Conservation (phyloP, 768 basidiomycete genomes). For the Psilocybe tampanensis region DNA sequence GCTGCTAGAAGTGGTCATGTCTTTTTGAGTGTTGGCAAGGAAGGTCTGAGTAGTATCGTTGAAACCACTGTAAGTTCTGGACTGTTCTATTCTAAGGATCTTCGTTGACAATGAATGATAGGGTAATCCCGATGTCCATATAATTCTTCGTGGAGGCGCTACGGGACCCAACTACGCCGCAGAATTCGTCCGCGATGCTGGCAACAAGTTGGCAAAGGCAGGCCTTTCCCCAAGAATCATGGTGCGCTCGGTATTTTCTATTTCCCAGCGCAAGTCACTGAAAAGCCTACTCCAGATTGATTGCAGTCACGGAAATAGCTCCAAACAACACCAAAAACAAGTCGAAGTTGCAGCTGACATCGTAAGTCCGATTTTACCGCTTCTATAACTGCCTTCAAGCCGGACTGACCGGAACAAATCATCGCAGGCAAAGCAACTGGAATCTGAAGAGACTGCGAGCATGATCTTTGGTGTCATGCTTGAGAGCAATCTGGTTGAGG, state of each 20-base stretch:
- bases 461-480: constrained; percentile 95
- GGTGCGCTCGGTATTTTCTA: constrained; percentile 46
- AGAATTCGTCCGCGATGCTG: constrained; percentile 77
- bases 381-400: neutral
- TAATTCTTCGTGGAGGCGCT: constrained; percentile 91
- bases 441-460: constrained; percentile 66
- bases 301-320: constrained; percentile 96
- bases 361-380: constrained; percentile 44
- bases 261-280: constrained; percentile 6
- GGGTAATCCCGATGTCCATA: constrained; percentile 92
- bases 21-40: constrained; percentile 96
- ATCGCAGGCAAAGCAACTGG: constrained; percentile 70
- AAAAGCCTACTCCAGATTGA: constrained; percentile 62
- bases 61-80: constrained; percentile 75
- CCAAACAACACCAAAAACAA: constrained; percentile 90
- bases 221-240: constrained; percentile 81
- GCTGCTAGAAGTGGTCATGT: constrained; percentile 91
- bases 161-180: constrained; percentile 88
- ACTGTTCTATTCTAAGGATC: constrained; percentile 1
- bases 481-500: constrained; percentile 88
- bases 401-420: neutral
- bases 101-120: constrained; percentile 25
- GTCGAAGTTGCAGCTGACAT: constrained; percentile 89
- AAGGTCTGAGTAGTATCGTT: constrained; percentile 91
- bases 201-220: constrained; percentile 77